Evolutionary conservation across 164 flowering plant species (phyloP).

Genomic region (Hamamelis virginiana): DNA sequence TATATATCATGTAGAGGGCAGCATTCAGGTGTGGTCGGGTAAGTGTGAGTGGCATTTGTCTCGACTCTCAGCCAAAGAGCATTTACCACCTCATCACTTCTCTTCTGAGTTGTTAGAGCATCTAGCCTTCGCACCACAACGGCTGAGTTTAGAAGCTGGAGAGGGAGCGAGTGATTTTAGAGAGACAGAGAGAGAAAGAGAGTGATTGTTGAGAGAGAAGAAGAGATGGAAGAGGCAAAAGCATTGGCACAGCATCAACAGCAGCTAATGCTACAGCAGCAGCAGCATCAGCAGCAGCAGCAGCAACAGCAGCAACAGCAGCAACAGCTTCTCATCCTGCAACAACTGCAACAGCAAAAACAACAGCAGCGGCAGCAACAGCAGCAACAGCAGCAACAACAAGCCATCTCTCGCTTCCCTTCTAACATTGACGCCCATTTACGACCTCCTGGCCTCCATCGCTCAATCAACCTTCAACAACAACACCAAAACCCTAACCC

Average conservation of each 20-base stretch:
- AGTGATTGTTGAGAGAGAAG: conserved; percentile 3
- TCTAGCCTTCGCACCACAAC: too few relatives aligned
- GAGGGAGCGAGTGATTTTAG: background rate
- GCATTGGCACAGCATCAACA: conserved; percentile 54
- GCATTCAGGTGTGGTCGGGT: too few relatives aligned
- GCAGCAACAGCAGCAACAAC: conserved; percentile 26
- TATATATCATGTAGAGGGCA: too few relatives aligned
- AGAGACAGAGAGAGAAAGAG: conserved; percentile 13
- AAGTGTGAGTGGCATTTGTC: too few relatives aligned
- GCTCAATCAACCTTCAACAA: conserved; percentile 41
- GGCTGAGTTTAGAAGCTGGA: background rate
- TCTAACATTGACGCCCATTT: conserved; percentile 92
- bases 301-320: conserved; percentile 37
- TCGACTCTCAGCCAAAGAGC: too few relatives aligned
- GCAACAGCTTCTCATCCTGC: conserved; percentile 29
- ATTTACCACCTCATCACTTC: too few relatives aligned
- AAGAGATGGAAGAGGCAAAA: conserved; percentile 50
- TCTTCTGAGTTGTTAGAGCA: too few relatives aligned
- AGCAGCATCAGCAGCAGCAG: conserved; percentile 31
- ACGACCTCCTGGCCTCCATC: conserved; percentile 58
- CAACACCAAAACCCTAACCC: conserved; percentile 25
- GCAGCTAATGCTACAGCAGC: conserved; percentile 28
- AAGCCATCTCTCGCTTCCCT: conserved; percentile 78
- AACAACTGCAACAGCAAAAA: conserved; percentile 29
- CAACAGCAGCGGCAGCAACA: conserved; percentile 35